Base-by-base conservation (phyloP, 805 yeast species). In the Candida manassasensis region DNA sequence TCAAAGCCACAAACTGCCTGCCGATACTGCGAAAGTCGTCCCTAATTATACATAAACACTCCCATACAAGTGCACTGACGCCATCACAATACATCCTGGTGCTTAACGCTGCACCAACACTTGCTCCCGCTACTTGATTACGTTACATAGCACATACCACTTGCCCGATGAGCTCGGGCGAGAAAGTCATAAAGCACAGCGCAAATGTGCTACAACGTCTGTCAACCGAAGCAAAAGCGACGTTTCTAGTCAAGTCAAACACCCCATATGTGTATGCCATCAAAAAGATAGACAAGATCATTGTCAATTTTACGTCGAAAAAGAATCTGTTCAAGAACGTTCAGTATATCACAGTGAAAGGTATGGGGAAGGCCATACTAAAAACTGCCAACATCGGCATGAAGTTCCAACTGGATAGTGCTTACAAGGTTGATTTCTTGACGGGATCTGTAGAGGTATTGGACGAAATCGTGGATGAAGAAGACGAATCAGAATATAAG, bases 241-340 rank as follows among this genome's bases (percentile, higher is more conserved):
- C 73, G 2, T 58, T 84, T 8, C 72, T 75, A 39, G 65, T 87
- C 24, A 82, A 84, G 44, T 57, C 81, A 1, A 54, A 58, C 2
- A 82, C 95, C 3, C 93, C 95, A 2, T 84, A 69, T 47, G 68
- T 85, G 9, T 75, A 90, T 8, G 87, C 84, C 0, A 49, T 86
- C 27, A 86, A 86, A 49, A 68, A 84, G 34, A 71, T 81, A 2
- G 67, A 67, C 27, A 77, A 76, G 49, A 61, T 69, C 34, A 53
- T 86, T 15, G 60, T 54, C 4, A 69, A 67, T 31, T 65, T 76
- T 42, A 30, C 46, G 41, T 24, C 37, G 29, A 48, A 40, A 13
- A 57, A 61, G 41, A 57, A 43, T 38, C 57, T 59, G 32, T 61
- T 66, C 38, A 68, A 68, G 37, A 67, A 63, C 25, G 61, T 62